Conservation (phyloP, 352 stramenopile genomes). For the Globisporangium orthogonon region DNA sequence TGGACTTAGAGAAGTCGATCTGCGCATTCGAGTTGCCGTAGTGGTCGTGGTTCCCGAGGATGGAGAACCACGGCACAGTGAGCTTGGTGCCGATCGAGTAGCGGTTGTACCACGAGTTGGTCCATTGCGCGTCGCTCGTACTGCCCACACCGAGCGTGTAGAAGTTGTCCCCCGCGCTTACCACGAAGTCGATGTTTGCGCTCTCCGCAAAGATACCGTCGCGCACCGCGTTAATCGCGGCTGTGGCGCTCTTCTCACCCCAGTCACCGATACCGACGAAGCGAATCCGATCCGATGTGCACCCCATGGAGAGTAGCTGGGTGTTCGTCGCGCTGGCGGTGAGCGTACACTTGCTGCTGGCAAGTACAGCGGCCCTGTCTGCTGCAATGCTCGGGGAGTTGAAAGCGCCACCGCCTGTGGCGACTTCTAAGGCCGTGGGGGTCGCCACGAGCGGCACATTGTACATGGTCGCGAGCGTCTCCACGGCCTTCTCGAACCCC, state of each 20-base stretch:
- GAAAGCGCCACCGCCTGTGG: slow-evolving; percentile 10
- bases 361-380: slow-evolving; percentile 5
- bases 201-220: slow-evolving; percentile 24
- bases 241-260: slow-evolving; percentile 23
- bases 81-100: slow-evolving; percentile 25
- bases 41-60: slow-evolving; percentile 38
- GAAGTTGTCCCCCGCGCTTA: slow-evolving; percentile 39
- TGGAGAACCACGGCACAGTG: slow-evolving; percentile 33
- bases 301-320: slow-evolving; percentile 10
- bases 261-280: slow-evolving; percentile 33
- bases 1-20: slow-evolving; percentile 22
- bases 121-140: slow-evolving; percentile 23
- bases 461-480: slow-evolving; percentile 22
- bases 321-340: slow-evolving; percentile 12
- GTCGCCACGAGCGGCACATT: slow-evolving; percentile 20
- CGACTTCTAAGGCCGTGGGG: slow-evolving; percentile 14
- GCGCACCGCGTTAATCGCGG: slow-evolving; percentile 22
- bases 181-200: slow-evolving; percentile 24
- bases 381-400: slow-evolving; percentile 4
- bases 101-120: slow-evolving; percentile 30
- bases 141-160: slow-evolving; percentile 26
- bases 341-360: slow-evolving; percentile 20
- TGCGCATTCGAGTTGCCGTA: slow-evolving; percentile 29
- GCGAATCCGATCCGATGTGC: slow-evolving; percentile 18
- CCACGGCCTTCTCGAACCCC: slow-evolving; percentile 17